Evolutionary conservation across 139 green algal species (phyloP).

Genomic region (Coccomyxa sp.): DNA sequence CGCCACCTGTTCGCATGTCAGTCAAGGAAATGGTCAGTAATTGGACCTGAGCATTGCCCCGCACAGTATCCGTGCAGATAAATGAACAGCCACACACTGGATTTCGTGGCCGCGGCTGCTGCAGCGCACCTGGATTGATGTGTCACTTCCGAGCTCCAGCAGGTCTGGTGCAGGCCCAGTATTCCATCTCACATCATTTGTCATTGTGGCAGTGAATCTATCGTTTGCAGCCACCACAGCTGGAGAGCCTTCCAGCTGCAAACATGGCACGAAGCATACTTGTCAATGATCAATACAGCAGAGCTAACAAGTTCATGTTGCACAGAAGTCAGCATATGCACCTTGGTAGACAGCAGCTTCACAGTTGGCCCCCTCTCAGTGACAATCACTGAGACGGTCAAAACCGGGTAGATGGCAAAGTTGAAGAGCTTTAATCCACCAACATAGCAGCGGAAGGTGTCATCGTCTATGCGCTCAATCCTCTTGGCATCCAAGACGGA

Average conservation of each 20-base stretch:
- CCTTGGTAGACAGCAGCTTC: constrained; percentile 59
- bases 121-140: constrained; percentile 22
- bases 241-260: constrained; percentile 58
- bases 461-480: constrained; percentile 75
- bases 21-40: neutral
- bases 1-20: constrained; percentile 15
- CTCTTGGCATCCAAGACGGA: constrained; percentile 73
- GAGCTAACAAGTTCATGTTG: no score
- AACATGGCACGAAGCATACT: no score
- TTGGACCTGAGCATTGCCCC: neutral
- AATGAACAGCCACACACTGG: no score
- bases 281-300: no score
- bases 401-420: constrained; percentile 64
- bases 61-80: no score
- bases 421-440: constrained; percentile 59
- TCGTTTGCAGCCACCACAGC: constrained; percentile 58
- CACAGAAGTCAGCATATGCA: constrained; percentile 4
- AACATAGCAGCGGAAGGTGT: constrained; percentile 76
- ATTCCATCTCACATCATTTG: constrained; percentile 63
- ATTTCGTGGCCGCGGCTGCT: no score
- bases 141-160: constrained; percentile 32
- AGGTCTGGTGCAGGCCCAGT: neutral
- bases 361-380: constrained; percentile 68
- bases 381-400: constrained; percentile 71
- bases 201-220: constrained; percentile 69